Percentiles rank a stretch among this genome's conserved stretches.
These are phyloP conservation scores for Cryphonectria parasitica DNA, from an alignment of 2,329 filamentous ascomycete genomes.

Conservation along the genomic window DNA sequence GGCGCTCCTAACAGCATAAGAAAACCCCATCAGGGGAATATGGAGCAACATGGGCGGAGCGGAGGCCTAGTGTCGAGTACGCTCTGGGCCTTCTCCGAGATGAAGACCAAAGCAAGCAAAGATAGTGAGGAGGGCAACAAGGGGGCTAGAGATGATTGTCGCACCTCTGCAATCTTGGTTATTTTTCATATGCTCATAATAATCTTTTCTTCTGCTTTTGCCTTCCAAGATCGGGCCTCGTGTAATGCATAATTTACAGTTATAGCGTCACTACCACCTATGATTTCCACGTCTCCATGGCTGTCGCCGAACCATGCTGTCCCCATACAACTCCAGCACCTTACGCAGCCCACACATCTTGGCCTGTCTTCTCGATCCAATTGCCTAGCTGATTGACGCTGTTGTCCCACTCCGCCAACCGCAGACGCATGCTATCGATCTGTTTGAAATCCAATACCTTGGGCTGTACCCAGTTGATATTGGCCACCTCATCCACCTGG, in stretches of 20 bases:
- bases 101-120: background rate
- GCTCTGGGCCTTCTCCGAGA: background rate
- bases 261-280: background rate
- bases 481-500: conserved; percentile 90
- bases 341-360: conserved; percentile 93
- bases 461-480: conserved; percentile 98
- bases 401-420: conserved; percentile 91
- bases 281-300: background rate
- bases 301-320: background rate
- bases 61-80: background rate
- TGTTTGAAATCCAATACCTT: conserved; percentile 96
- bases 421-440: conserved; percentile 87
- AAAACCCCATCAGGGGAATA: background rate
- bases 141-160: background rate
- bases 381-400: conserved; percentile 95
- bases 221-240: conserved; percentile 8
- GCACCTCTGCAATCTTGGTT: background rate
- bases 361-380: conserved; percentile 92
- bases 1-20: background rate
- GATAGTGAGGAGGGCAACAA: background rate
- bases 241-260: conserved; percentile 28
- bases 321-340: conserved; percentile 2
- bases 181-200: conserved; percentile 18
- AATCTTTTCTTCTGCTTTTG: conserved; percentile 5
- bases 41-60: background rate